Percentiles rank a stretch among this genome's conserved stretches.
These are phyloP conservation scores for Raddia distichophylla DNA, from an alignment of 176 grass and related monocot species.

Conservation along the genomic window DNA sequence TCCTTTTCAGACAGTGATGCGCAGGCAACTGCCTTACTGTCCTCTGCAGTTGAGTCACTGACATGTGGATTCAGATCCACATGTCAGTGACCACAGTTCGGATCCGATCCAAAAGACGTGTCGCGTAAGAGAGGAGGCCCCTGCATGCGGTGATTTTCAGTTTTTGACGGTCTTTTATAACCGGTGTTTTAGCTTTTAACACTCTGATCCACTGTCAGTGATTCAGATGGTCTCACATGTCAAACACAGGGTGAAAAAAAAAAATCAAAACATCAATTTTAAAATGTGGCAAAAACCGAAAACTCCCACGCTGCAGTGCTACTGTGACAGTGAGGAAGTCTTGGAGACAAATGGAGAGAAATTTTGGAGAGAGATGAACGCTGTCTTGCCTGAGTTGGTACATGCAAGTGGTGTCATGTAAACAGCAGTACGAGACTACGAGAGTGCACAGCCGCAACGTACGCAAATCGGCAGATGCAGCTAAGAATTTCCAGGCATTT, in stretches of 20 bases:
- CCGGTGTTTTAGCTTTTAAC: too few species aligned
- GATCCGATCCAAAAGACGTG: too few species aligned
- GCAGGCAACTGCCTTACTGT: background rate
- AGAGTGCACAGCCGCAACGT: background rate
- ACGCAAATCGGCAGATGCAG: background rate
- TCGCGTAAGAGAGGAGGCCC: background rate
- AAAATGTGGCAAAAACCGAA: too few species aligned
- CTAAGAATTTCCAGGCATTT: background rate
- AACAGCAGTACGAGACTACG: background rate
- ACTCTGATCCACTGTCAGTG: too few species aligned
- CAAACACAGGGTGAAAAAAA: too few species aligned
- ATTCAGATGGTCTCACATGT: too few species aligned
- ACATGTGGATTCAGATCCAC: too few species aligned
- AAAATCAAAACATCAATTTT: too few species aligned
- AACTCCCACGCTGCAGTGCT: background rate
- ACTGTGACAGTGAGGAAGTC: background rate
- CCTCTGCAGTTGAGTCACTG: too few species aligned
- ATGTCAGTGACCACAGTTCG: too few species aligned
- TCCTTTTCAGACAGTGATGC: constrained; percentile 15
- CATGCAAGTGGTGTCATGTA: background rate
- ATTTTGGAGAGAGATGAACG: background rate
- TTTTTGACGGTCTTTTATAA: too few species aligned
- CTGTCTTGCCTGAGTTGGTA: background rate
- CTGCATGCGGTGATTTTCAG: too few species aligned
- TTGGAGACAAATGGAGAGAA: background rate